A percentile compares a stretch with the other conserved stretches of the same genome.
Evolutionary conservation across 495 filamentous ascomycete genomes (phyloP).

Genomic region (Thozetella sp.): DNA sequence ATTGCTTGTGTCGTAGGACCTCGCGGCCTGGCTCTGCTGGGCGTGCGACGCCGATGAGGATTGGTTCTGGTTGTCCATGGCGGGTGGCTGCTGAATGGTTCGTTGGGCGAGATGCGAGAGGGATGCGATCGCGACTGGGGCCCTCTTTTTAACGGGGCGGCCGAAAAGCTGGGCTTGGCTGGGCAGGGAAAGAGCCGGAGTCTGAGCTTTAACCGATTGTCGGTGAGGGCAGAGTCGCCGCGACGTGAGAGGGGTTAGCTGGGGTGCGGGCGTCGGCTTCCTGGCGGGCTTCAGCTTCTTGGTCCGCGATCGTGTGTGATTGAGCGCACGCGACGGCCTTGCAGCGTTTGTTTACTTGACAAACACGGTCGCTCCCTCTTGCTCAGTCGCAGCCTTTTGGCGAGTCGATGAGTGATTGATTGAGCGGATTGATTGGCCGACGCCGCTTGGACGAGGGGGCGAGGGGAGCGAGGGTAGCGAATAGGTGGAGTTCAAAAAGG

Average conservation of each 20-base stretch:
- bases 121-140: conserved; percentile 10
- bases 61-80: conserved; percentile 50
- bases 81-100: conserved; percentile 9
- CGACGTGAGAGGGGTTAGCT: too few relatives aligned
- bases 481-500: conserved; percentile 32
- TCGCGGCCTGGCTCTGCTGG: conserved; percentile 48
- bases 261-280: background rate
- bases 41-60: conserved; percentile 32
- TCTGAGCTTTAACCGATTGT: background rate
- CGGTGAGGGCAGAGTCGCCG: too few relatives aligned
- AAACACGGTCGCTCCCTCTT: background rate
- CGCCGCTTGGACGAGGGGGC: conserved; percentile 12
- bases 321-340: background rate
- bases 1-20: conserved; percentile 76
- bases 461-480: conserved; percentile 22
- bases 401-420: conserved; percentile 16
- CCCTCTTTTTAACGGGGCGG: conserved; percentile 5
- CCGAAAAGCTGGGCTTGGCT: background rate
- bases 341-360: conserved; percentile 5
- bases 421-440: conserved; percentile 35
- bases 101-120: conserved; percentile 1
- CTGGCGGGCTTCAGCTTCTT: background rate
- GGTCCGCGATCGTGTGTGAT: background rate
- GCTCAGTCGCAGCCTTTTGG: conserved; percentile 8
- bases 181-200: conserved; percentile 1